Evolutionary conservation across 805 yeast species (phyloP).

Genomic region (Nakazawaea ishiwadae): DNA sequence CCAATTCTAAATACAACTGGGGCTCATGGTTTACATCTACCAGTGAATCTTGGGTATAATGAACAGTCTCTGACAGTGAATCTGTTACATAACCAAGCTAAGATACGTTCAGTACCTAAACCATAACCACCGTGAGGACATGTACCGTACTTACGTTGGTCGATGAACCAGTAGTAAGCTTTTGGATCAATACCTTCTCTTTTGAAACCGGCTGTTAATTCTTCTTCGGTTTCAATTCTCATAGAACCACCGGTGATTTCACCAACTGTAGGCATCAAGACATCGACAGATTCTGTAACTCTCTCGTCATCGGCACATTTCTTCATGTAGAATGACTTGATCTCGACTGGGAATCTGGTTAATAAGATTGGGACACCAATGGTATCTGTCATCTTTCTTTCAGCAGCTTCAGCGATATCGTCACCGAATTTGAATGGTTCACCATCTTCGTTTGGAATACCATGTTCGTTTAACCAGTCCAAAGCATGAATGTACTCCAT

Average conservation of each 20-base stretch:
- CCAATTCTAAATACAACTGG: not conserved
- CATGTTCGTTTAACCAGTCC: slow-evolving; percentile 95
- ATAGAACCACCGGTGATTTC: slow-evolving; percentile 99
- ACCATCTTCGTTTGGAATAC: slow-evolving; percentile 91
- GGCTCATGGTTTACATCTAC: slow-evolving; percentile 88
- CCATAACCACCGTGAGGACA: slow-evolving; percentile 99
- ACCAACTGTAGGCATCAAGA: slow-evolving; percentile 98
- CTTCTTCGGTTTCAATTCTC: slow-evolving; percentile 85
- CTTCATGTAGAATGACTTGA: slow-evolving; percentile 98
- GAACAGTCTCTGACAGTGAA: slow-evolving; percentile 98
- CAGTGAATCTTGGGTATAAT: slow-evolving; percentile 95
- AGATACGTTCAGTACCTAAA: slow-evolving; percentile 93
- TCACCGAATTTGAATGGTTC: slow-evolving; percentile 93
- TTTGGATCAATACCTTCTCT: slow-evolving; percentile 84
- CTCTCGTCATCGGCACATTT: slow-evolving; percentile 85
- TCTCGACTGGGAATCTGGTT: slow-evolving; percentile 92
- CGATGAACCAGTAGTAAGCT: slow-evolving; percentile 94
- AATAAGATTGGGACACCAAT: slow-evolving; percentile 90
- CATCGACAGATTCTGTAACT: slow-evolving; percentile 98
- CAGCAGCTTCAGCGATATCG: slow-evolving; percentile 99
- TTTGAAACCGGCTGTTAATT: slow-evolving; percentile 83
- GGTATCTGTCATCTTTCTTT: slow-evolving; percentile 96
- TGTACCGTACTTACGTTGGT: slow-evolving; percentile 94
- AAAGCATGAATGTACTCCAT: slow-evolving; percentile 88
- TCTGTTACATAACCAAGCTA: slow-evolving; percentile 97